Evolutionary conservation across 805 yeast genomes (phyloP), one percentile per base, ranked within the genome.

Genomic region (Zygotorulaspora chibaensis): DNA sequence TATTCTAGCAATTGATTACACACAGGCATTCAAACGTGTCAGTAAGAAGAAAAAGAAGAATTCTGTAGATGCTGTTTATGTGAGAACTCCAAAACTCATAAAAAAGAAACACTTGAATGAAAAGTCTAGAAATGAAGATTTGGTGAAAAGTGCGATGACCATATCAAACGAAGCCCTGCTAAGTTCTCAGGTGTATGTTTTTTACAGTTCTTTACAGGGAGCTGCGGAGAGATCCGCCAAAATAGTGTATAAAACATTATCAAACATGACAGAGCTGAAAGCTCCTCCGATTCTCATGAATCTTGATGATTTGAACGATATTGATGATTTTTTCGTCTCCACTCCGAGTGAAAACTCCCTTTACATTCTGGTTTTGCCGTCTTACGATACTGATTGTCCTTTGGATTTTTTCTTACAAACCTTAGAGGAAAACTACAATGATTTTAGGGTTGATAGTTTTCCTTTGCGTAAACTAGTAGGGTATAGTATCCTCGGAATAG

Each of bases 301-400:
- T 59, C 63, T 89, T 43, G 96, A 90, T 64, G 91, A 89, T 48
- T 70, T 90, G 13, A 84, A 83, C 52, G 96, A 90, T 65, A 67
- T 87, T 42, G 97, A 90, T 57, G 84, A 84, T 47, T 89, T 78
- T 63, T 89, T 89, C 61, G 72, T 87, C 38, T 76, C 75, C 41
- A 73, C 80, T 9, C 95, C 95, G 5, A 54, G 58, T 26, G 64
- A 64, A 3, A 75, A 80, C 44, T 67, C 77, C 34, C 66, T 87
- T 10, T 89, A 87, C 57, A 61, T 90, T 30, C 53, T 89, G 47
- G 87, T 89, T 12, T 70, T 89, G 27, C 97, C 97, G 1, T 87
- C 96, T 0, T 89, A 89, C 61, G 96, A 88, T 53, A 85, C 90
- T 0, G 97, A 89, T 63, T 86, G 95, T 1, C 96, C 97, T 11